These are phyloP conservation scores for Colletotrichum sp. DNA, from an alignment of 2,329 filamentous ascomycete species.

Conservation along the genomic window DNA sequence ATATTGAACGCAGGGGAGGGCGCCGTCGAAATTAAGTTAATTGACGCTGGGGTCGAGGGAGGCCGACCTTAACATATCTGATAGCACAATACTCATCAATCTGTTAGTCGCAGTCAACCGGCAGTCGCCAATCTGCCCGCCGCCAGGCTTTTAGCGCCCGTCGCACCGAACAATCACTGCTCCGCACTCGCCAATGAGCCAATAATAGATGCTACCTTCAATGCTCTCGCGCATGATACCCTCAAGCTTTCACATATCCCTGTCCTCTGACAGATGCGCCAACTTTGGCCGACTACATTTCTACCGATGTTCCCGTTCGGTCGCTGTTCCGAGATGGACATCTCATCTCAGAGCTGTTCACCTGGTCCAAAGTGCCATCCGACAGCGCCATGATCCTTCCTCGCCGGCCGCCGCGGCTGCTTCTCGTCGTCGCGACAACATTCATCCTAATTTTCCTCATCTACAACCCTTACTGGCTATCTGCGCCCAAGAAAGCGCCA, in stretches of 20 bases:
- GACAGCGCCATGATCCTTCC: conserved; percentile 25
- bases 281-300: background rate
- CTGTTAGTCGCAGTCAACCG: background rate
- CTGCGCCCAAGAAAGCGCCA: background rate
- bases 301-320: background rate
- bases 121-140: background rate
- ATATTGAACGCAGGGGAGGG: background rate
- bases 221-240: background rate
- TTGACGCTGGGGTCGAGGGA: background rate
- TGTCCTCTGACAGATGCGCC: background rate
- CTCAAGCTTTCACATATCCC: background rate
- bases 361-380: background rate
- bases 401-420: conserved; percentile 25
- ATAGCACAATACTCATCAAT: background rate
- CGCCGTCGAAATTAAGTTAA: background rate
- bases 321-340: background rate
- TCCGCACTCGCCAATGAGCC: background rate
- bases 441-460: conserved; percentile 6
- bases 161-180: background rate
- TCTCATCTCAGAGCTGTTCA: background rate
- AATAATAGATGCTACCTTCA: background rate
- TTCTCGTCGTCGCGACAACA: conserved; percentile 22
- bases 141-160: background rate
- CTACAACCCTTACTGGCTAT: background rate
- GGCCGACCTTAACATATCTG: background rate